phyloP scores from a whole-genome alignment of 257 asterid species.

The Mentha longifolia region DNA sequence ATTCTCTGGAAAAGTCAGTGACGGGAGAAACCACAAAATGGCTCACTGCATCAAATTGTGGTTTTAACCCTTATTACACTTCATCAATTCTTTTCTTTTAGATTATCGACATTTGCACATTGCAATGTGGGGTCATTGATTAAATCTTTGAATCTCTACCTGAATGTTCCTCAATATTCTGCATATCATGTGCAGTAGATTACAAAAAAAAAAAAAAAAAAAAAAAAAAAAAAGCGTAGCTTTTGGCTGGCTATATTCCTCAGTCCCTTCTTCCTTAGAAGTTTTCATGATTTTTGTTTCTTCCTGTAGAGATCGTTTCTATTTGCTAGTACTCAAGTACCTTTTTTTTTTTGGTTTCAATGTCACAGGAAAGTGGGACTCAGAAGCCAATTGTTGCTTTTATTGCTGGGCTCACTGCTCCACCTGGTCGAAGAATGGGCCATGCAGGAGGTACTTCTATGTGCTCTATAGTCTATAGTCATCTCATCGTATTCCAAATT shows the following conservation, averaged over 20 bases:
- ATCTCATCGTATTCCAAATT: constrained; percentile 21
- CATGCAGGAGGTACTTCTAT: constrained; percentile 89
- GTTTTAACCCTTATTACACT: not conserved
- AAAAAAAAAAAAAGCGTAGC: not conserved
- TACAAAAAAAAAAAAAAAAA: not conserved
- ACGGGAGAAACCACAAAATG: not conserved
- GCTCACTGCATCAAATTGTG: not conserved
- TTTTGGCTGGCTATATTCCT: constrained; percentile 9
- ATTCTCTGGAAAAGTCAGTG: not conserved
- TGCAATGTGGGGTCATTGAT: not conserved
- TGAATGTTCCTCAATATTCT: not conserved
- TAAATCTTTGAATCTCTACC: not conserved
- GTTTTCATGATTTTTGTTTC: constrained; percentile 12
- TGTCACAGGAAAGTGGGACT: constrained; percentile 86
- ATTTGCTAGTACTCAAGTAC: constrained; percentile 3
- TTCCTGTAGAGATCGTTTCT: constrained; percentile 18
- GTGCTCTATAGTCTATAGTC: not conserved
- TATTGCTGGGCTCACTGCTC: constrained; percentile 99
- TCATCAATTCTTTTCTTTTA: not conserved
- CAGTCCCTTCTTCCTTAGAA: not conserved
- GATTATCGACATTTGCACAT: not conserved
- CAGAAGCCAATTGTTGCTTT: constrained; percentile 91
- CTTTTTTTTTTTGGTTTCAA: constrained; percentile 11
- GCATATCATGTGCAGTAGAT: not conserved
- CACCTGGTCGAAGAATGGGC: constrained; percentile 99